A percentile compares a stretch with the other conserved stretches of the same genome.
These are phyloP conservation scores for Boletus huronensis DNA, from an alignment of 768 basidiomycete species.

Conservation along the genomic window DNA sequence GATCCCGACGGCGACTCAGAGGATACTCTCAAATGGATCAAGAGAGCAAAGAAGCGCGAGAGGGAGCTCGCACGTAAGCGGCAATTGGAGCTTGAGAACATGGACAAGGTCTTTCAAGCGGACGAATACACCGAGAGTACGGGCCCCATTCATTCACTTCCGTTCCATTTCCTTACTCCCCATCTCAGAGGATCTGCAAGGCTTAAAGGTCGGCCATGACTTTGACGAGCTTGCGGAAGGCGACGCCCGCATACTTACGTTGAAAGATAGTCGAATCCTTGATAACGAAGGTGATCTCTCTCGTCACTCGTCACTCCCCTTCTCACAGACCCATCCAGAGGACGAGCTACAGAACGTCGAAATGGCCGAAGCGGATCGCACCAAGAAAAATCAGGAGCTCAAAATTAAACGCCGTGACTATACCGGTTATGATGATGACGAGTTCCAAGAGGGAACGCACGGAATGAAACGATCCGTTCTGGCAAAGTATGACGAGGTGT, in stretches of 20 bases:
- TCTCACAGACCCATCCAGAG: slow-evolving; percentile 49
- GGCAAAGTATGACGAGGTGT: slow-evolving; percentile 90
- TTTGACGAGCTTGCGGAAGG: slow-evolving; percentile 90
- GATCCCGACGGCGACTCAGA: slow-evolving; percentile 77
- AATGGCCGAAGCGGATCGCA: slow-evolving; percentile 84
- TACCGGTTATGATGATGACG: slow-evolving; percentile 95
- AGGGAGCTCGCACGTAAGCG: slow-evolving; percentile 84
- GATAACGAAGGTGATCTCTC: slow-evolving; percentile 77
- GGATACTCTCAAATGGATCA: slow-evolving; percentile 87
- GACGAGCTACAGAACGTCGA: slow-evolving; percentile 97
- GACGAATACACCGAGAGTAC: slow-evolving; percentile 85
- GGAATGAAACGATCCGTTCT: slow-evolving; percentile 83
- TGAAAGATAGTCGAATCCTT: slow-evolving; percentile 94
- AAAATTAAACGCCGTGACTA: slow-evolving; percentile 90
- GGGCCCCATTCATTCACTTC: slow-evolving; percentile 24
- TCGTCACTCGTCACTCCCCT: background rate
- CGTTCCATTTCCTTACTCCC: background rate
- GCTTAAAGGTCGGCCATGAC: slow-evolving; percentile 95
- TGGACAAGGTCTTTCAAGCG: slow-evolving; percentile 70
- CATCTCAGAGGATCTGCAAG: slow-evolving; percentile 75
- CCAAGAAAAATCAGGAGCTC: slow-evolving; percentile 72
- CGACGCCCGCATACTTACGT: slow-evolving; percentile 90
- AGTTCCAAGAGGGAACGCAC: slow-evolving; percentile 70
- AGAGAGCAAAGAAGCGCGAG: slow-evolving; percentile 84
- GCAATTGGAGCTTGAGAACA: slow-evolving; percentile 76